Evolutionary conservation across 352 stramenopile species (phyloP), one percentile per base, ranked within the genome.

Genomic region (Phytophthora constricta): DNA sequence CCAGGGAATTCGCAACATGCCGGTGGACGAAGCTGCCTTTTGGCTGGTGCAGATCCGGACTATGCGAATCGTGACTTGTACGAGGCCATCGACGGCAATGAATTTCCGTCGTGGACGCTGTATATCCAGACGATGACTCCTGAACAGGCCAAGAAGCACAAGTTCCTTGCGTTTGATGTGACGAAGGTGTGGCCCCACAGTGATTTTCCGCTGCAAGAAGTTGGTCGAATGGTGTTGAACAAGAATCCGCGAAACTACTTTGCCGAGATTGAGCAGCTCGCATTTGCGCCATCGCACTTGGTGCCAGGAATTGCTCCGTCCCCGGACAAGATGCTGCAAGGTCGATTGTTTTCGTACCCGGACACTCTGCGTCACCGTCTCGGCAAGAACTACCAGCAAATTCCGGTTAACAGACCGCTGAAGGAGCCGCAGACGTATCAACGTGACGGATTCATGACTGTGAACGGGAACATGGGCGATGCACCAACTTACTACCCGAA

Each of bases 171-270:
- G 5, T 97, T 97, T 68, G 91, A 97, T 58, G 76, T 97, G 43
- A 97, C 91, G 48, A 97, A 97, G 79, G 71, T 97, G 58, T 97
- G 91, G 90, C 75, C 91, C 16, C 90, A 97, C 64, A 49, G 47
- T 7, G 63, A 92, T 17, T 97, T 90, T 63, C 90, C 89, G 7
- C 77, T 97, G 20, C 60, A 77, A 20, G 76, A 94, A 68, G 87
- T 97, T 4, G 91, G 90, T 1, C 60, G 82, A 16, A 62, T 97
- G 23, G 85, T 92, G 16, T 72, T 97, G 4, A 92, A 97, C 81
- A 67, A 82, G 31, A 97, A 97, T 56, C 88, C 91, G 26, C 60
- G 69, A 13, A 96, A 97, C 68, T 97, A 97, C 67, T 97, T 96
- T 65, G 86, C 87, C 1, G 87, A 97, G 76, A 80, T 97, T n/a